Base-by-base conservation (phyloP, 805 yeast genomes). In the Wickerhamiella allomyrinae region DNA sequence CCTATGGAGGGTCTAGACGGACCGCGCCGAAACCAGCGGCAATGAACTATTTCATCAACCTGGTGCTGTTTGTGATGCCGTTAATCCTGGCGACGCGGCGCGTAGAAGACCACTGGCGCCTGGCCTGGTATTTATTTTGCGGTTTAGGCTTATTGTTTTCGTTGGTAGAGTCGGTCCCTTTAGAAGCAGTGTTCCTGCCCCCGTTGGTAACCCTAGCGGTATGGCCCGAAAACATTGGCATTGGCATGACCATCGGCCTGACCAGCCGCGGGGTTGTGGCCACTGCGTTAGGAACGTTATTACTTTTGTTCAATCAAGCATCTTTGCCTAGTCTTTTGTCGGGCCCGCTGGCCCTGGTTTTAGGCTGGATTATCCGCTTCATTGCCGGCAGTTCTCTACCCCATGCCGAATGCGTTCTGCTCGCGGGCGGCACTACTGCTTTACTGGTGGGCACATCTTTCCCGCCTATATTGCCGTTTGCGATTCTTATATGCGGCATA, bases 391-490 rank as follows among this genome's bases (percentile, higher is more conserved):
- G 25, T 10, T 37, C 45, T 13, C 35, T 42, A 1, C 15, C 45
- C 7, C 20, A 8, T 22, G 33, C 45, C 5, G 45, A 42, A 24
- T 21, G 37, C 13, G 20, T 27, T 14, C 45, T 42, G 11, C 14
- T 42, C n/a, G 38, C 41, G 11, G 22, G 33, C 2, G 42, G 39
- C 2, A 24, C 34, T 2, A n/a, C 13, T 11, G 11, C 27, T 14
- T 20, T 33, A 10, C 11, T 34, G 17, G 22, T 25, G 8, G 20
- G 20, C 11, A 10, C 8, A 9, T 37, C 19, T 21, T 22, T 34
- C 17, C 23, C 23, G 7, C 14, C 29, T 10, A 25, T 3, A 3
- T 25, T 11, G 20, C 29, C 36, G 36, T 29, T 15, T 17, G 39
- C 31, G 8, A 20, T 41, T 4, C 36, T 41, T 3, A 21, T 36